A percentile compares a stretch with the other conserved stretches of the same genome.
phyloP scores from a whole-genome alignment of 1,284 basidiomycete species.

The Cutaneotrichosporon mucoides region DNA sequence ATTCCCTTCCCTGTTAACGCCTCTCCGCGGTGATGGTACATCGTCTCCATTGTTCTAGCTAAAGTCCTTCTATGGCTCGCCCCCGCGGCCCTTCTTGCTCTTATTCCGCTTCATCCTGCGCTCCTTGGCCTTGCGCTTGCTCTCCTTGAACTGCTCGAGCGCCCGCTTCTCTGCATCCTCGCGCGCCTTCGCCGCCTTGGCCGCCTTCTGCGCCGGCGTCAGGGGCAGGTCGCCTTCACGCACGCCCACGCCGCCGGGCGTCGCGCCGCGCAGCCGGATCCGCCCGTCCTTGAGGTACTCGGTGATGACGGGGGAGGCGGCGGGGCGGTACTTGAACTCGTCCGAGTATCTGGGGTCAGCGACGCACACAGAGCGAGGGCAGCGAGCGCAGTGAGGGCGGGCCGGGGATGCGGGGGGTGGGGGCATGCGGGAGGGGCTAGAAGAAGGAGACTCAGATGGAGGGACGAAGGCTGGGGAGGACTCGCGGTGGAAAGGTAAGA shows the following conservation, averaged over 20 bases:
- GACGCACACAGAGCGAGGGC: neutral
- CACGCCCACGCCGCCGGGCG: slow-evolving; percentile 44
- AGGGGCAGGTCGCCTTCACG: slow-evolving; percentile 35
- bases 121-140: slow-evolving; percentile 15
- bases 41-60: no score
- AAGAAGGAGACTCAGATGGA: no score
- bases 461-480: no score
- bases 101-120: slow-evolving; percentile 9
- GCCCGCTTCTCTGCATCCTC: slow-evolving; percentile 8
- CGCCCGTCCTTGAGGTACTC: slow-evolving; percentile 48
- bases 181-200: slow-evolving; percentile 2
- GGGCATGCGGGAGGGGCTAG: no score
- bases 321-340: slow-evolving; percentile 50
- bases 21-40: no score
- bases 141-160: slow-evolving; percentile 12
- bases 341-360: slow-evolving; percentile 45
- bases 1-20: no score
- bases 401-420: no score
- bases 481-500: no score
- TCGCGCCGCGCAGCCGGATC: slow-evolving; percentile 47
- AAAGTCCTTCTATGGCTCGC: no score
- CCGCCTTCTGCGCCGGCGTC: slow-evolving; percentile 24
- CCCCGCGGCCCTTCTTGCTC: no score
- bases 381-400: no score
- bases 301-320: slow-evolving; percentile 51